Conservation (phyloP, 352 stramenopile species). For the Phytophthora hybrid region DNA sequence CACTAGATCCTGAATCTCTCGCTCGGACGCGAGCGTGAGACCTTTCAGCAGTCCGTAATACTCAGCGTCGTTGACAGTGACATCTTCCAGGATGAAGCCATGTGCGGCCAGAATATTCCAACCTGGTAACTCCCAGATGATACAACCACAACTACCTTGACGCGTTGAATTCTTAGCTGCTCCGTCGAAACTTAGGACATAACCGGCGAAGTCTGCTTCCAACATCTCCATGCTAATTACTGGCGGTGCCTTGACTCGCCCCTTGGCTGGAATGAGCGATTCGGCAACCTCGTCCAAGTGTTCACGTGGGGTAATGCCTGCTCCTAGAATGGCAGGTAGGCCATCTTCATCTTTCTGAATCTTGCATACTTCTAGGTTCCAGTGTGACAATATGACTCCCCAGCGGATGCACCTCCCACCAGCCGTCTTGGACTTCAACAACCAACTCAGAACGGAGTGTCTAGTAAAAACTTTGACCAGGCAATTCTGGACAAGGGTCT, state of each 20-base stretch:
- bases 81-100: slow-evolving; percentile 1
- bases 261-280: not conserved
- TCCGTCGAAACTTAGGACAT: slow-evolving; percentile 16
- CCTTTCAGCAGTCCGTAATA: slow-evolving; percentile 2
- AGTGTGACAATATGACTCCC: slow-evolving; percentile 1
- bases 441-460: slow-evolving; percentile 10
- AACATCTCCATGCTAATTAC: slow-evolving; percentile 12
- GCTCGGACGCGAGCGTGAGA: not conserved
- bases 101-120: not conserved
- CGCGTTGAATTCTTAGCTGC: slow-evolving; percentile 1
- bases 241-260: not conserved
- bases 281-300: not conserved
- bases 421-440: slow-evolving; percentile 1
- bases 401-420: not conserved
- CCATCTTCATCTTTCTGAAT: slow-evolving; percentile 7
- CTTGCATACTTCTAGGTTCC: slow-evolving; percentile 1
- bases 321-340: not conserved
- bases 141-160: slow-evolving; percentile 1
- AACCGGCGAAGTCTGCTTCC: not conserved
- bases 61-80: slow-evolving; percentile 11
- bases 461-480: not conserved
- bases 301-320: not conserved
- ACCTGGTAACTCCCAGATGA: slow-evolving; percentile 1
- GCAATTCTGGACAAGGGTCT: not conserved
- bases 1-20: not conserved